phyloP scores from a whole-genome alignment of 2,329 filamentous ascomycete genomes.

The Myriosclerotinia duriaeana region DNA sequence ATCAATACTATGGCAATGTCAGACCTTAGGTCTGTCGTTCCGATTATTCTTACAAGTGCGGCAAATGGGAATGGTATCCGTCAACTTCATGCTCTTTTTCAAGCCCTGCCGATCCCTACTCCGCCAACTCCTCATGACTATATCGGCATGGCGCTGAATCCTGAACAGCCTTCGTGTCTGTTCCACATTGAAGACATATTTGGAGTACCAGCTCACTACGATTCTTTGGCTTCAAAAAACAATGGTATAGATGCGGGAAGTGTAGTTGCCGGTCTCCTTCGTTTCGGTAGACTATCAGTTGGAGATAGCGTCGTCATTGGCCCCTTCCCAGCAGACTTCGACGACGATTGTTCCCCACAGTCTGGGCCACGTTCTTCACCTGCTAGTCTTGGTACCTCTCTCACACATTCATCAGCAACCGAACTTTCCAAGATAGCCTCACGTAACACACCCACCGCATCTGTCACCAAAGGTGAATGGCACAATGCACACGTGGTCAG shows the following conservation, averaged over 20 bases:
- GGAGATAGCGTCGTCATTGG: slow-evolving; percentile 78
- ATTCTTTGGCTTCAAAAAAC: slow-evolving; percentile 46
- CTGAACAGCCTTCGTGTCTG: slow-evolving; percentile 61
- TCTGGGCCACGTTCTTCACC: slow-evolving; percentile 47
- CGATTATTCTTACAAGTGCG: slow-evolving; percentile 84
- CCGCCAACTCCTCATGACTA: slow-evolving; percentile 54
- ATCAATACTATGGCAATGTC: slow-evolving; percentile 51
- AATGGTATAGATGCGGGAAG: slow-evolving; percentile 54
- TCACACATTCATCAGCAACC: slow-evolving; percentile 54
- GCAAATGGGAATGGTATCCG: slow-evolving; percentile 81
- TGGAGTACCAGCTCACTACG: slow-evolving; percentile 65
- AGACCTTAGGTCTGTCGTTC: slow-evolving; percentile 55
- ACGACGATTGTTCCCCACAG: slow-evolving; percentile 41
- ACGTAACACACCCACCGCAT: slow-evolving; percentile 53
- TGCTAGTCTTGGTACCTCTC: slow-evolving; percentile 48
- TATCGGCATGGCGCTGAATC: slow-evolving; percentile 53
- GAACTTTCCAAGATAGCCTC: slow-evolving; percentile 55
- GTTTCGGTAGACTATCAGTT: slow-evolving; percentile 73
- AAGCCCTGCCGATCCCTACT: slow-evolving; percentile 68
- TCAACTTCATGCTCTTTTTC: slow-evolving; percentile 77
- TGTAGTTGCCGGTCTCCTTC: slow-evolving; percentile 83
- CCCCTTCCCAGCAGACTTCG: slow-evolving; percentile 65
- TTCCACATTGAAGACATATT: slow-evolving; percentile 95
- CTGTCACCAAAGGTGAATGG: slow-evolving; percentile 67
- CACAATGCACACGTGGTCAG: slow-evolving; percentile 77